Base-by-base conservation (phyloP, 169 alveolate species). In the Eimeria necatrix region DNA sequence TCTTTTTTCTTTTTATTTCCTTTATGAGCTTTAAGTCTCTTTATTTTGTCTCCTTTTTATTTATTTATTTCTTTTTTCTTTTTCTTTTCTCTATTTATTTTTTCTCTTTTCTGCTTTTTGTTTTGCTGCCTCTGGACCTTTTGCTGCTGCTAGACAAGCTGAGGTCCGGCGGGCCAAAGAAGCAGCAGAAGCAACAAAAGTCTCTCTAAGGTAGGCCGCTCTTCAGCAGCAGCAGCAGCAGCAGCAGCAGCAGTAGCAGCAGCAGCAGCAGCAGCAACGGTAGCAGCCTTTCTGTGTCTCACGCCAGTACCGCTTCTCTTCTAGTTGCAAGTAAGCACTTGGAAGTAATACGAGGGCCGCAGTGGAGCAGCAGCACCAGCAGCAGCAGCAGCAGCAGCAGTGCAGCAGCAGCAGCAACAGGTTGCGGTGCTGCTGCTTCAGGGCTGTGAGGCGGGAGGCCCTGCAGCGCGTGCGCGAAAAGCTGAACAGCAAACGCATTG, bases 101-200 rank as follows among this genome's bases (percentile, higher is more conserved):
- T 10, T 22, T 22, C 32, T 14, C 32, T n/a, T 68, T 22, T 12
- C 32, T 12, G 12, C 78, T 68, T 16, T 56, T 16, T 12, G 68
- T 56, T 16, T 56, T 16, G 22, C 18, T 16, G 12, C 68, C 12
- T 56, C 68, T 16, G 2, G 1, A 16, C 18, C 2, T 10, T 56
- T 56, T 56, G 68, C 68, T 56, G 68, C 68, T 56, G 68, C 78
- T 32, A 68, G 78, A 14, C 32, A 68, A 22, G 22, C 78, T 10
- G 78, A 68, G 41, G 78, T n/a, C 41, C 78, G 78, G 78, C 9
- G 41, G 41, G 78, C 78, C 78, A 10, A n/a, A 8, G 78, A 68
- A 68, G 78, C 78, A 68, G 78, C 78, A 68, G 78, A 68, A 68
- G 78, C 78, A 7, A n/a, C 78, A 16, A 68, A 68, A 22, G 78